Base-by-base conservation (phyloP, 495 filamentous ascomycete species). In the Geoglossum glabrum region DNA sequence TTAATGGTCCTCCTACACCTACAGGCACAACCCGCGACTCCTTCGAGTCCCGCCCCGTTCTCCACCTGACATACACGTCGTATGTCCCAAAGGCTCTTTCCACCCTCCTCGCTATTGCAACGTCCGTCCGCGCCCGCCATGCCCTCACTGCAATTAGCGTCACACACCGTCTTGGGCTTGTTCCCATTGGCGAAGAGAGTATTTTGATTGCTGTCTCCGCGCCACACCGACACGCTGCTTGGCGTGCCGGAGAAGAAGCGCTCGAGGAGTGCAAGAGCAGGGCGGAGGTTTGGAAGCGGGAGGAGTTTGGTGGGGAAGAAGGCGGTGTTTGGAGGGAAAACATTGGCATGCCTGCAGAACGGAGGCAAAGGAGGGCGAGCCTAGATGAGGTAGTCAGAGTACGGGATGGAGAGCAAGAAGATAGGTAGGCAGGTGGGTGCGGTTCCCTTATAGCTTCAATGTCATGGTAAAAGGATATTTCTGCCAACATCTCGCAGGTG, bases 261-360 rank as follows among this genome's bases (percentile, higher is more conserved):
- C 71, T 98, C 62, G 90, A 97, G 76, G 71, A 74, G 64, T 87
- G 84, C 64, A 98, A 98, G 72, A 79, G 76, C 64, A 77, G 74
- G 59, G 85, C 85, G 43, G 92, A 98, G 76, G 82, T 98, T 52
- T 98, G 92, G 92, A 98, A 98, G 72, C 73, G 78, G 65, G 92
- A 98, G 74, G 83, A 86, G 64, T 97, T 97, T 58, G 43, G 9
- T 38, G 49, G 49, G 11, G 49, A 31, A 26, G 49, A 52, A n/a
- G 49, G 49, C 3, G 49, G 49, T n/a, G 49, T 52, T 27, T 52
- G 49, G 49, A 52, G 49, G 25, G 49, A 23, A 27, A 52, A 52
- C 17, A 27, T 23, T 15, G 49, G 30, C 30, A 26, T 15, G 17
- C 23, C 23, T 8, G 25, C 15, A 13, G 49, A 26, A n/a, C 23